Base-by-base conservation (phyloP, 257 asterid genomes). In the Fraxinus americana region DNA sequence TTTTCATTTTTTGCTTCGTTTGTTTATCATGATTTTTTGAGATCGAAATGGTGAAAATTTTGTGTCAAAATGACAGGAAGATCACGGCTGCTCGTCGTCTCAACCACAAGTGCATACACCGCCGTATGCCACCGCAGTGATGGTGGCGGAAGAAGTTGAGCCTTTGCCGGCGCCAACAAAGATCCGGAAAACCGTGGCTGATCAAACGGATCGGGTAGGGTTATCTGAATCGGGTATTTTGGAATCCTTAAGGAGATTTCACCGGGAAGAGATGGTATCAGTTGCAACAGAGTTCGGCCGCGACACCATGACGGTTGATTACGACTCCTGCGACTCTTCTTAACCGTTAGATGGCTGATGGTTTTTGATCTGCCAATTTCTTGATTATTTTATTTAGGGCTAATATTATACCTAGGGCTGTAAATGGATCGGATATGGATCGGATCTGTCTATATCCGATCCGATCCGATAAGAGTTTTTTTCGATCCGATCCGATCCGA, bases 221-320 rank as follows among this genome's bases (percentile, higher is more conserved):
- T 27, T 43, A 2, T 34, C 61, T 25, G 71, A 70, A 29, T 75
- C 85, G 32, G 72, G 74, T 21, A 41, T 38, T 79, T 43, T 43
- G 80, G 89, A 88, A 68, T 70, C 80, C 21, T 27, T 83, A 14
- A 72, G 81, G 43, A 76, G 86, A 65, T 77, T 83, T 19, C 88
- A 82, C 27, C 76, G 67, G 57, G 81, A 82, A 32, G 86, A 71
- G 70, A 72, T 23, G 75, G 63, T 59, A 39, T 77, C 82, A 32
- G 77, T 61, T 52, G 78, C 57, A 35, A 76, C 41, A 5, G 84
- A 85, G 78, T 65, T 82, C 27, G 67, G 77, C 43, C 17, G n/a
- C n/a, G 77, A 43, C 35, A 67, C 73, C 19, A n/a, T 75, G 32
- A 61, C 88, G 81, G 73, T 83, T 25, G 87, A 86, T 79, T 75